phyloP scores from a whole-genome alignment of 225 moss, liverwort and hornwort genomes.

The Pseudoscleropodium purum region DNA sequence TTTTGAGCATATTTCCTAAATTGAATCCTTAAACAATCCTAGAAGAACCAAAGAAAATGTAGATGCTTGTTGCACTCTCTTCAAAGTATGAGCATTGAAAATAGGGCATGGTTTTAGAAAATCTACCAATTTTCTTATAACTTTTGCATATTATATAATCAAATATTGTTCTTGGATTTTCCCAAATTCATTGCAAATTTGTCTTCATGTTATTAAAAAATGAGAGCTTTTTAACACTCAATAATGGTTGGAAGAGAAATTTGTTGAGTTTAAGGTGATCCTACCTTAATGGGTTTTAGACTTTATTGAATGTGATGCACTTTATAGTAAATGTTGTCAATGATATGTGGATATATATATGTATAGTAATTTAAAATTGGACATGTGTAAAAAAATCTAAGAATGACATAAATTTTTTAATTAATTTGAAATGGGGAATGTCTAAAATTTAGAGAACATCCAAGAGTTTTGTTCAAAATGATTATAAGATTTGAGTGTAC shows the following conservation, averaged over 20 bases:
- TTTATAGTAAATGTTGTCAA: background rate
- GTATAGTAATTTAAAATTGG: background rate
- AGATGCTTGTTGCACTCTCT: background rate
- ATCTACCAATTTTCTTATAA: background rate
- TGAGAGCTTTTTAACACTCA: rapidly evolving
- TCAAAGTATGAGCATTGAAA: background rate
- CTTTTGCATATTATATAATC: background rate
- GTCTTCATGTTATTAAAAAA: background rate
- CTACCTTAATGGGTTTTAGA: background rate
- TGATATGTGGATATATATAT: background rate
- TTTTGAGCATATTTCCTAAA: rapidly evolving
- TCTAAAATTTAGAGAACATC: background rate
- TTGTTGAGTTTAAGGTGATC: background rate
- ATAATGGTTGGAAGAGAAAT: background rate
- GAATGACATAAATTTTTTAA: background rate
- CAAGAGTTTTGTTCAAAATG: background rate
- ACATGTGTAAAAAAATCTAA: background rate
- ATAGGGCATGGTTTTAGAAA: background rate
- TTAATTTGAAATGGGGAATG: background rate
- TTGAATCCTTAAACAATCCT: background rate
- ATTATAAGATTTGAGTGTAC: background rate
- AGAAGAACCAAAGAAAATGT: rapidly evolving
- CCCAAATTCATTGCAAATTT: background rate
- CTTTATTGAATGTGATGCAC: background rate
- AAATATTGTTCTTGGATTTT: background rate